phyloP scores from a whole-genome alignment of 1,139 yeast species.

The Chernovozyma aurita region DNA sequence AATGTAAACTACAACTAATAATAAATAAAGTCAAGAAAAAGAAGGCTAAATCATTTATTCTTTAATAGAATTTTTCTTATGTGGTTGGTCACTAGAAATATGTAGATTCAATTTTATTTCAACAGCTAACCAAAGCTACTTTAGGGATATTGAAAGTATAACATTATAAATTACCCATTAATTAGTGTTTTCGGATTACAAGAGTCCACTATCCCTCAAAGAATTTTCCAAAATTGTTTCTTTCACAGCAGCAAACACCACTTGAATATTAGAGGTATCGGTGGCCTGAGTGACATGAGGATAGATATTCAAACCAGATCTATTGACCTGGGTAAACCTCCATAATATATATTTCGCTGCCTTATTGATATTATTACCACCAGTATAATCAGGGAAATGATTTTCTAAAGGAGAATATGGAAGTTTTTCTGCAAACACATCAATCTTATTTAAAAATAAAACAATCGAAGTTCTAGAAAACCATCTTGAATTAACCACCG shows the following conservation, averaged over 20 bases:
- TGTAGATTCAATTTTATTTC: no score
- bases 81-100: no score
- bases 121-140: no score
- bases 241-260: constrained; percentile 88
- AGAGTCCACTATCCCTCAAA: constrained; percentile 78
- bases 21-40: no score
- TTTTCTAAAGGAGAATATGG: constrained; percentile 78
- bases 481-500: constrained; percentile 93
- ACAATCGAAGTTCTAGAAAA: constrained; percentile 83
- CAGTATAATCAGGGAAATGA: constrained; percentile 86
- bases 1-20: neutral
- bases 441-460: constrained; percentile 82
- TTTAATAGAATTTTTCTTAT: no score
- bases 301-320: constrained; percentile 76
- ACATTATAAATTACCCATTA: no score
- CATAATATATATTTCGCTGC: constrained; percentile 93
- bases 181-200: no score
- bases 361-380: constrained; percentile 82
- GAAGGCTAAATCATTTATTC: no score
- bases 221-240: constrained; percentile 86
- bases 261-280: constrained; percentile 80
- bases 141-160: no score
- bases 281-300: constrained; percentile 96
- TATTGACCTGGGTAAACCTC: constrained; percentile 83
- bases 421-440: constrained; percentile 80